These are phyloP conservation scores for Lasiodiplodia citricola DNA, from an alignment of 2,329 filamentous ascomycete genomes.

Conservation along the genomic window DNA sequence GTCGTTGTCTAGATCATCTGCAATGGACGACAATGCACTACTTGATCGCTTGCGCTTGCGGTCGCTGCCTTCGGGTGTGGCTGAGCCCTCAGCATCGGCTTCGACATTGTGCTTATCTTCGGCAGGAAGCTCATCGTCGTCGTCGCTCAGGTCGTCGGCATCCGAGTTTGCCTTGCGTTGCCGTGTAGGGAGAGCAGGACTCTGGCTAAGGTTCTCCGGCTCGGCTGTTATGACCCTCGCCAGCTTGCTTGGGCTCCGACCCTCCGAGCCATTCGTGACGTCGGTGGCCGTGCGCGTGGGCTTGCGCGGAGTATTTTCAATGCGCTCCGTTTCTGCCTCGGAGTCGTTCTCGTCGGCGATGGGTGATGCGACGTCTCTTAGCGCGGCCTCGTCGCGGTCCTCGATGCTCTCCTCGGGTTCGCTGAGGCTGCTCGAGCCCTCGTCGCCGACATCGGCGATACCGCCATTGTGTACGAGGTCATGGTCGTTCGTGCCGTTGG, in stretches of 20 bases:
- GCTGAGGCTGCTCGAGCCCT: conserved; percentile 85
- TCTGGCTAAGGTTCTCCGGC: conserved; percentile 32
- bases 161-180: conserved; percentile 8
- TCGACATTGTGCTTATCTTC: conserved; percentile 3
- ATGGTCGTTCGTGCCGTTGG: neutral
- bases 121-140: conserved; percentile 17
- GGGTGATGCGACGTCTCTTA: conserved; percentile 10
- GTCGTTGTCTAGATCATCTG: conserved; percentile 38
- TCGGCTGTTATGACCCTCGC: conserved; percentile 40
- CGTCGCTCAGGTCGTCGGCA: conserved; percentile 16
- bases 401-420: conserved; percentile 87
- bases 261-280: conserved; percentile 42
- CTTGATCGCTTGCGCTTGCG: conserved; percentile 54
- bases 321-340: conserved; percentile 91
- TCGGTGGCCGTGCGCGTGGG: conserved; percentile 48
- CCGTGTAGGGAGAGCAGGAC: neutral
- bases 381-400: conserved; percentile 50
- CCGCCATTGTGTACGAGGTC: neutral
- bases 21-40: conserved; percentile 43
- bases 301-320: conserved; percentile 84
- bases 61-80: conserved; percentile 28
- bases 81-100: conserved; percentile 8
- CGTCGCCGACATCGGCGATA: conserved; percentile 24
- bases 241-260: conserved; percentile 45
- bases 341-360: conserved; percentile 65